A percentile compares a stretch with the other conserved stretches of the same genome.
Conservation (phyloP, 2,329 filamentous ascomycete genomes). For the Stemphylium beticola region DNA sequence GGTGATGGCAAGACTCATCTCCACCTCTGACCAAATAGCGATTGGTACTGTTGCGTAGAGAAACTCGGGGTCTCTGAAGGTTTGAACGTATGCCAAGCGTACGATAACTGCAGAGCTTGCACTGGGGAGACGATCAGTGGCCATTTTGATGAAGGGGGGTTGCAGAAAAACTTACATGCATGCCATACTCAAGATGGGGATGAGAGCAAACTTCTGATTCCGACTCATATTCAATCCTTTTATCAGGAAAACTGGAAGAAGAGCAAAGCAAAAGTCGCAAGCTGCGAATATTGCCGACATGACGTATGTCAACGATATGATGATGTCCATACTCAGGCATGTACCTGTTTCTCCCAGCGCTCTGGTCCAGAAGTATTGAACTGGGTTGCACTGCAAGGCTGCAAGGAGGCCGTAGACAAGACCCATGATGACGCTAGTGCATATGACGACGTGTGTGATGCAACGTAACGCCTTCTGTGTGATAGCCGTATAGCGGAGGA, state of each 20-base stretch:
- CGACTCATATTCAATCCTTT: constrained; percentile 59
- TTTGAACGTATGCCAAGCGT: constrained; percentile 18
- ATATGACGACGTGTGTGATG: constrained; percentile 31
- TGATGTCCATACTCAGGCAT: constrained; percentile 50
- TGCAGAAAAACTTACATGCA: constrained; percentile 5
- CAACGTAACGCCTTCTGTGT: constrained; percentile 44
- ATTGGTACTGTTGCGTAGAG: constrained; percentile 21
- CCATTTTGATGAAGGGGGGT: no score
- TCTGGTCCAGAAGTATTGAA: constrained; percentile 53
- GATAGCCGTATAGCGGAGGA: constrained; percentile 12
- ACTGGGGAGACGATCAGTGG: background rate
- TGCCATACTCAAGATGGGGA: constrained; percentile 14
- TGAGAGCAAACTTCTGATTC: constrained; percentile 7
- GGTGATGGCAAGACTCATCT: constrained; percentile 24
- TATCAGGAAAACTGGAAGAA: constrained; percentile 53
- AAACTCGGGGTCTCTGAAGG: constrained; percentile 16
- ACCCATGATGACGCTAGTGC: constrained; percentile 34
- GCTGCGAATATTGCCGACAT: constrained; percentile 11
- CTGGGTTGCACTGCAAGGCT: constrained; percentile 55
- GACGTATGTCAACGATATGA: constrained; percentile 57
- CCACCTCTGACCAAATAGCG: constrained; percentile 24
- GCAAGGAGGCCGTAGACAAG: constrained; percentile 49
- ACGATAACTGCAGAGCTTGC: constrained; percentile 21
- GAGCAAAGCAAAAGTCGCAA: constrained; percentile 19
- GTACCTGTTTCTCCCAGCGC: constrained; percentile 43